Conservation (phyloP, 306 rosid genomes). For the Hippophae tibetana region DNA sequence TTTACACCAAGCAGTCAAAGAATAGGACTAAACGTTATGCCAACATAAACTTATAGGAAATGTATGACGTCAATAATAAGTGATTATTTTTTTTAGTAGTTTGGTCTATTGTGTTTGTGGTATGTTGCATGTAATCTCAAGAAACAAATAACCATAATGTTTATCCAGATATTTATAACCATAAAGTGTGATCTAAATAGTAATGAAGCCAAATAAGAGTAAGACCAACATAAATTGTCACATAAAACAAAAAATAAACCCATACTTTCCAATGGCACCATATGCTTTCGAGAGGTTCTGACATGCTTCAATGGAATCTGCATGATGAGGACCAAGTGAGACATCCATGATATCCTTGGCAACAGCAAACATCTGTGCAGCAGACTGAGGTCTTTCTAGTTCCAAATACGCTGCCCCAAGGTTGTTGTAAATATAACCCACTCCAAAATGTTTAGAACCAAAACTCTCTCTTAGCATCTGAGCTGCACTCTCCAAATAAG, state of each 20-base stretch:
- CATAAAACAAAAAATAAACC: constrained; percentile 13
- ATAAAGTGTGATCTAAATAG: no score
- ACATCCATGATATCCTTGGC: constrained; percentile 93
- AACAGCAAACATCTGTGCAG: constrained; percentile 91
- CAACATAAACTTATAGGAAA: no score
- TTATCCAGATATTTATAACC: no score
- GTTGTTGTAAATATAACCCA: constrained; percentile 86
- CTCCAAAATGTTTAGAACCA: constrained; percentile 94
- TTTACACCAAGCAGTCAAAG: background rate
- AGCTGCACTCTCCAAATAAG: constrained; percentile 83
- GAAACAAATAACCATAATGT: background rate
- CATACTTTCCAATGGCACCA: constrained; percentile 63
- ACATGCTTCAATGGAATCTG: constrained; percentile 78
- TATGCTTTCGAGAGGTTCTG: constrained; percentile 93
- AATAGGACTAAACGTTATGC: background rate
- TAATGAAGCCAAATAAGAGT: no score
- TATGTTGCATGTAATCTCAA: no score
- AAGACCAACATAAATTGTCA: constrained; percentile 1
- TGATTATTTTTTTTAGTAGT: no score
- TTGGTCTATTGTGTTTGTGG: no score
- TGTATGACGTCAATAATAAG: no score
- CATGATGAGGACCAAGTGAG: constrained; percentile 86
- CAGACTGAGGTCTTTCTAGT: constrained; percentile 86
- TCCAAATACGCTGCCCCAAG: constrained; percentile 93
- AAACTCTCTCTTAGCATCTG: constrained; percentile 81